These are phyloP conservation scores for Ormosia emarginata DNA, from an alignment of 306 rosid species.

Conservation along the genomic window DNA sequence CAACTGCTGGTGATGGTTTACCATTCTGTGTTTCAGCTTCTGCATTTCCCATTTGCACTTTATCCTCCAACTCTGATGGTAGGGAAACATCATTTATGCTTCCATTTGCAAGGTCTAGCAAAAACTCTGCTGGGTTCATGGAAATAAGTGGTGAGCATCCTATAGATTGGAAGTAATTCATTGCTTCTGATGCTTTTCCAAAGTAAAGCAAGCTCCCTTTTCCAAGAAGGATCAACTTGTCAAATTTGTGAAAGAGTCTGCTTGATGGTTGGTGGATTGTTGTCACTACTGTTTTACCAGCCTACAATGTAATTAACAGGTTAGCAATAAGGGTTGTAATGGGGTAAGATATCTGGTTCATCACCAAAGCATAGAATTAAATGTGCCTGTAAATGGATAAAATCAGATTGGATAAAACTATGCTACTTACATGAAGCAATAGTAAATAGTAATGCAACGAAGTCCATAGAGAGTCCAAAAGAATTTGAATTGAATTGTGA, in stretches of 20 bases:
- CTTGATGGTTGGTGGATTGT: constrained; percentile 99
- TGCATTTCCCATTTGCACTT: constrained; percentile 64
- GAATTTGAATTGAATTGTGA: not conserved
- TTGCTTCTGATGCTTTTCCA: constrained; percentile 87
- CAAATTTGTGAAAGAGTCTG: constrained; percentile 91
- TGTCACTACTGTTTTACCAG: constrained; percentile 93
- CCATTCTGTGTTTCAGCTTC: constrained; percentile 51
- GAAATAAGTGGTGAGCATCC: constrained; percentile 90
- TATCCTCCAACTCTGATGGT: constrained; percentile 90
- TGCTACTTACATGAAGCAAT: not conserved
- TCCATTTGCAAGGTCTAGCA: constrained; percentile 95
- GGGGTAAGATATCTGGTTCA: not conserved
- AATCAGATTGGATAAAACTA: not conserved
- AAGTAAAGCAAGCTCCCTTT: constrained; percentile 92
- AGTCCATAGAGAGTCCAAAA: not conserved
- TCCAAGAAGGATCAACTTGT: constrained; percentile 92
- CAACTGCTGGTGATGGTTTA: constrained; percentile 74
- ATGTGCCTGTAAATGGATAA: not conserved
- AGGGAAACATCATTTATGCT: constrained; percentile 79
- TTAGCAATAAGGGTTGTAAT: not conserved
- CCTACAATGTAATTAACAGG: constrained; percentile 44
- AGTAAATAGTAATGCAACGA: not conserved
- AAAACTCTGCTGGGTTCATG: constrained; percentile 97
- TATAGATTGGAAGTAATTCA: constrained; percentile 75
- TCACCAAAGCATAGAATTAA: not conserved